Evolutionary conservation across 257 asterid genomes (phyloP).

Genomic region (Craterostigma plantagineum): DNA sequence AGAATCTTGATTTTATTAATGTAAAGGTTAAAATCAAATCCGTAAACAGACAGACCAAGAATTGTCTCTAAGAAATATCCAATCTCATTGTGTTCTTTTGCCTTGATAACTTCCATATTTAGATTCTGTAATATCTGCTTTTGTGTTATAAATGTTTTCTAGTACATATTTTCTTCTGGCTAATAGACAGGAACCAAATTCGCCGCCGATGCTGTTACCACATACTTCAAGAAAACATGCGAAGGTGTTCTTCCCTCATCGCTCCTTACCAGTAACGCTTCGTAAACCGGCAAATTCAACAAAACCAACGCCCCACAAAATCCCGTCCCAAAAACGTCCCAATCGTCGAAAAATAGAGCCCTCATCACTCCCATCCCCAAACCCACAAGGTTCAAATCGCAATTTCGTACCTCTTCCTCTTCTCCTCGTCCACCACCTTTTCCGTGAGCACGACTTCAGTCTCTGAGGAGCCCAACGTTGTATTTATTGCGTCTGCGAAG

Average conservation of each 20-base stretch:
- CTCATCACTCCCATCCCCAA: no score
- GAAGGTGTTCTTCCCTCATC: slow-evolving; percentile 16
- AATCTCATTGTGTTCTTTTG: no score
- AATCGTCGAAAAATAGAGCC: slow-evolving; percentile 3
- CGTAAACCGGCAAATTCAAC: slow-evolving; percentile 17
- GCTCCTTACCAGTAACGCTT: slow-evolving; percentile 16
- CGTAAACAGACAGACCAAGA: no score
- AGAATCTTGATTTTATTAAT: slow-evolving; percentile 31
- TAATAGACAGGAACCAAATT: slow-evolving; percentile 10
- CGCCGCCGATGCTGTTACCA: slow-evolving; percentile 13
- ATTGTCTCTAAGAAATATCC: no score
- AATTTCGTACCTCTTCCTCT: slow-evolving; percentile 28
- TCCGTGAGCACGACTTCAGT: slow-evolving; percentile 31
- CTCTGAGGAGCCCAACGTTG: slow-evolving; percentile 30
- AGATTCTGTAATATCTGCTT: no score
- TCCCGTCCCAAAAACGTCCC: slow-evolving; percentile 6
- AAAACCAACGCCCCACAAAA: slow-evolving; percentile 8
- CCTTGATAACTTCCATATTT: no score
- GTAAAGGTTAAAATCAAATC: not conserved
- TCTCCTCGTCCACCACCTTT: slow-evolving; percentile 29
- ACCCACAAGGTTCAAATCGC: slow-evolving; percentile 30
- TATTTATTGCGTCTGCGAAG: slow-evolving; percentile 22
- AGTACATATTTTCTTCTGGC: not conserved
- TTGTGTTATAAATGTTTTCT: no score
- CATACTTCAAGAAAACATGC: slow-evolving; percentile 13